Base-by-base conservation (phyloP, 2,329 filamentous ascomycete genomes). In the Huntiella savannae region DNA sequence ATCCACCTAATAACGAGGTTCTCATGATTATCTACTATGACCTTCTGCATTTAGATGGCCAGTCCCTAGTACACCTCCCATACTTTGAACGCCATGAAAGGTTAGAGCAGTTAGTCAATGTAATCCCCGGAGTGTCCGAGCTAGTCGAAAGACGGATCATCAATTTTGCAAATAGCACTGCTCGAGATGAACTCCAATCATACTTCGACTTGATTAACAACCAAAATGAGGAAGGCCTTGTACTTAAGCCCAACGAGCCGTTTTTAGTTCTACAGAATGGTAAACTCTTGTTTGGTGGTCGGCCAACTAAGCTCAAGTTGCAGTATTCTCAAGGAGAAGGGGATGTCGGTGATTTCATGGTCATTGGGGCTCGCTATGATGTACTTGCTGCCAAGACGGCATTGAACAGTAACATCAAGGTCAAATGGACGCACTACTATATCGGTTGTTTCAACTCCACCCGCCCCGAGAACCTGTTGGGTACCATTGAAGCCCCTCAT, bases 291-390 rank as follows among this genome's bases (percentile, higher is more conserved):
- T 64, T 63, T 49, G 56, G 59, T 2, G 32, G 28, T 17, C 67
- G 63, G 48, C 80, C 76, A 57, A 82, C 94, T 55, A 94, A 94
- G 60, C 60, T 94, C 37, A 94, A 94, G 60, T 85, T 85, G 55
- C 83, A 91, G 55, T 93, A 92, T 54, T 62, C 93, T 34, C 68
- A 71, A 19, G 75, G 75, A 2, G 74, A 88, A 56, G 84, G 85
- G 1, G 86, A 92, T 50, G 75, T 85, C 28, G 82, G 82, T 7
- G 87, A 94, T 58, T 82, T 94, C 56, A 78, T 81, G 2, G 69
- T 88, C 1, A 64, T 94, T 3, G 86, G 83, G 0, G 86, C 75
- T 4, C 74, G 75, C 13, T 86, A 80, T 53, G 73, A 85, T 52
- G 63, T 79, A 3, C 63, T 68, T 43, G 72, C 75, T 51, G 80